Base-by-base conservation (phyloP, 2,329 filamentous ascomycete genomes). In the Nectriaceae sp. region DNA sequence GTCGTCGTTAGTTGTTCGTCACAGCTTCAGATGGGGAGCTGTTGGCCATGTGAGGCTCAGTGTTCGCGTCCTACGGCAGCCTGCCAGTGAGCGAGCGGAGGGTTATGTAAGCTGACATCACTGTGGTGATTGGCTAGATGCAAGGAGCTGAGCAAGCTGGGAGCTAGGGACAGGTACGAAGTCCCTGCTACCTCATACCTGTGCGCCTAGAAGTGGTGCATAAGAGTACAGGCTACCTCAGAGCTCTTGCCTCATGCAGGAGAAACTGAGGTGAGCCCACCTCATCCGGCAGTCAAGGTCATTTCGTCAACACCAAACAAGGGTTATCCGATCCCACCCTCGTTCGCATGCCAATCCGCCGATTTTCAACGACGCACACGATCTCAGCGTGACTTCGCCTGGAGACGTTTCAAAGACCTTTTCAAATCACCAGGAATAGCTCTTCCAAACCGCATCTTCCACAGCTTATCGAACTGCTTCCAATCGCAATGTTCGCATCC, bases 401-500 rank as follows among this genome's bases (percentile, higher is more conserved):
- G n/a, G n/a, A n/a, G n/a, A n/a, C n/a, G n/a, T n/a, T n/a, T n/a
- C n/a, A n/a, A n/a, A n/a, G n/a, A n/a, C n/a, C n/a, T n/a, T n/a
- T n/a, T n/a, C n/a, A n/a, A n/a, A n/a, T n/a, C n/a, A n/a, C n/a
- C n/a, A n/a, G n/a, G n/a, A n/a, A n/a, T n/a, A n/a, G n/a, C n/a
- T n/a, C n/a, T n/a, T n/a, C n/a, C n/a, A n/a, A 36, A 36, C n/a
- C 33, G 16, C n/a, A 11, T 6, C 33, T 16, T 36, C 8, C n/a
- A 5, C 33, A 19, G 33, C 33, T 36, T 36, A 36, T 36, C 16
- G 16, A 15, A 36, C n/a, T 5, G 16, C 24, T 29, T n/a, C 33
- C 33, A 19, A 22, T 31, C 50, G 58, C 50, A 48, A 78, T 78
- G 75, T 61, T 77, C 52, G 70, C 68, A 43, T 65, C 68, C 22